Percentiles rank a stretch among this genome's conserved stretches.
Evolutionary conservation across 495 filamentous ascomycete species (phyloP).

Genomic region (Echria macrotheca): DNA sequence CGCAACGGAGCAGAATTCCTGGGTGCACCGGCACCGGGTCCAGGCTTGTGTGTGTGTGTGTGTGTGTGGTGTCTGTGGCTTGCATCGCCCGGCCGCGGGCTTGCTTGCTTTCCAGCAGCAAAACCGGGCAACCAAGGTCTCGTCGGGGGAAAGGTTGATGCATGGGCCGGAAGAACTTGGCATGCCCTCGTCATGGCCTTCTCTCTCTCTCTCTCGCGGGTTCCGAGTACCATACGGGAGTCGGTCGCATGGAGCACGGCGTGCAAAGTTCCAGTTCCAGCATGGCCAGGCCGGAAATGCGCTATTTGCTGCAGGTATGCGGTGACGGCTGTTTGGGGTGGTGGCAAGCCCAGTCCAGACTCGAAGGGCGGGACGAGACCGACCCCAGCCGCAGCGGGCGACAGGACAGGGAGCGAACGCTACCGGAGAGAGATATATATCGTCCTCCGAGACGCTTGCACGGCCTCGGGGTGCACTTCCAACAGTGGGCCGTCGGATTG

Average conservation of each 20-base stretch:
- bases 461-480: not conserved
- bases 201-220: no score
- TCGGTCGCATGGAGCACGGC: no score
- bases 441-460: constrained; percentile 7
- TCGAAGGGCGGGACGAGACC: constrained; percentile 9
- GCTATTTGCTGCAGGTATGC: constrained; percentile 22
- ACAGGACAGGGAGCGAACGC: no score
- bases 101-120: not conserved
- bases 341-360: constrained; percentile 15
- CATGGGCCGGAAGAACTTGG: not conserved
- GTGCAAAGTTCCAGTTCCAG: constrained; percentile 1
- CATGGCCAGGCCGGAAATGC: constrained; percentile 8
- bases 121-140: constrained; percentile 1
- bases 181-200: constrained; percentile 3
- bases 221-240: no score
- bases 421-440: constrained; percentile 12
- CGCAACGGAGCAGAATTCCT: no score
- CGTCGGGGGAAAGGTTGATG: not conserved
- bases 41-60: not conserved
- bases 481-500: not conserved
- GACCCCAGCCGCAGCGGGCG: no score
- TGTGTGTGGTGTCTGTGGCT: not conserved
- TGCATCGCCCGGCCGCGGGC: not conserved
- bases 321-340: constrained; percentile 11
- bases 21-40: no score